These are phyloP conservation scores for Funneliformis geosporum DNA, from an alignment of 192 early-diverging fungal genomes.

Conservation along the genomic window DNA sequence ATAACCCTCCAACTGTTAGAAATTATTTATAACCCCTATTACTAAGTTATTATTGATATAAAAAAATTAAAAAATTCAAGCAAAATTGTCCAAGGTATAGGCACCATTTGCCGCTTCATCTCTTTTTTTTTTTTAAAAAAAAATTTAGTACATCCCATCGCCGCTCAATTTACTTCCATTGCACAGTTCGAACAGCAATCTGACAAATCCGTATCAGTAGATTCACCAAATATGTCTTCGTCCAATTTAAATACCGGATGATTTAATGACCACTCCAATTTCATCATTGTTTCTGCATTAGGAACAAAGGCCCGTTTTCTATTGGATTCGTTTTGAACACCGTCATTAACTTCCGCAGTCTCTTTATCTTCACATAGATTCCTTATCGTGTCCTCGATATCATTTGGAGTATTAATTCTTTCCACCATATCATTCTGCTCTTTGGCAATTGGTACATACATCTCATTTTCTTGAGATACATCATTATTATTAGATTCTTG, in stretches of 20 bases:
- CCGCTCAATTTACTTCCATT: not conserved
- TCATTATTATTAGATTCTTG: not conserved
- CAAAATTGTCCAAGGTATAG: too few species aligned
- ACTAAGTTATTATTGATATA: too few species aligned
- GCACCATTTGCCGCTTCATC: too few species aligned
- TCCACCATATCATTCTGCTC: not conserved
- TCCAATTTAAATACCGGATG: not conserved
- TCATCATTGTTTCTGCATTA: not conserved
- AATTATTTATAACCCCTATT: too few species aligned
- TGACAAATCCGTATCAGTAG: not conserved
- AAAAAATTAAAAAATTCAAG: too few species aligned
- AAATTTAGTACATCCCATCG: not conserved
- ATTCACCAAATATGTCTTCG: not conserved
- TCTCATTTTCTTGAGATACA: not conserved
- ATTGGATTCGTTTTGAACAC: not conserved
- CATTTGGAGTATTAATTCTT: not conserved
- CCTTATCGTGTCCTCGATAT: not conserved
- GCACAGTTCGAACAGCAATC: not conserved
- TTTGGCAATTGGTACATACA: not conserved
- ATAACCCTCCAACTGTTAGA: too few species aligned
- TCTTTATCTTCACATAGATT: not conserved
- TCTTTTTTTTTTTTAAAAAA: too few species aligned
- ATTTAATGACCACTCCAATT: not conserved
- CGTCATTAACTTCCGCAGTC: not conserved
- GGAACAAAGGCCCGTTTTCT: not conserved